A percentile compares a stretch with the other conserved stretches of the same genome.
phyloP scores from a whole-genome alignment of 2,329 filamentous ascomycete genomes.

The Verticillium nonalfalfae region DNA sequence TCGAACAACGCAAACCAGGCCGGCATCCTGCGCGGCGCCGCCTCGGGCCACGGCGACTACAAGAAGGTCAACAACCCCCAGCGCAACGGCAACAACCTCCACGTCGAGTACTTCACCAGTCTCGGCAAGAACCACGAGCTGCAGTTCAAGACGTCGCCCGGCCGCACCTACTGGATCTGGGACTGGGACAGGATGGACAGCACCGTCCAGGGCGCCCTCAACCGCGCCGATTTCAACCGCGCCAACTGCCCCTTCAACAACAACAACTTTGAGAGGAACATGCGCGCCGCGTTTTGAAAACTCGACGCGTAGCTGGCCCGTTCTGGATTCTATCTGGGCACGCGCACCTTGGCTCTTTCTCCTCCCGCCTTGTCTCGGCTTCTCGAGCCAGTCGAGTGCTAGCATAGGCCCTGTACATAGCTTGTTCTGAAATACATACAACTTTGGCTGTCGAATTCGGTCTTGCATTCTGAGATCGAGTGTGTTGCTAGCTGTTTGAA shows the following conservation, averaged over 20 bases:
- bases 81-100: not conserved
- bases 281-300: conserved; percentile 1
- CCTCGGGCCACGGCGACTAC: not conserved
- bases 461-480: too few species aligned
- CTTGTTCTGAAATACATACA: too few species aligned
- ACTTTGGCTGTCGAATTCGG: too few species aligned
- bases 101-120: not conserved
- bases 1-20: not conserved
- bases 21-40: not conserved
- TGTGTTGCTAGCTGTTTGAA: too few species aligned
- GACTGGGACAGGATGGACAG: not conserved
- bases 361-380: not conserved
- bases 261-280: not conserved
- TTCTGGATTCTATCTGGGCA: too few species aligned
- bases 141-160: not conserved
- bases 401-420: too few species aligned
- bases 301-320: too few species aligned
- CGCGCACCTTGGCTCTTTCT: not conserved
- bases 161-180: too few species aligned
- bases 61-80: not conserved
- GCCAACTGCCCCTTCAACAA: not conserved
- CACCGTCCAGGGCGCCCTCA: not conserved
- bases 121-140: conserved; percentile 3
- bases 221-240: not conserved
- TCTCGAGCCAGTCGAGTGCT: too few species aligned